Percentiles rank a stretch among this genome's conserved stretches.
Evolutionary conservation across 2,329 filamentous ascomycete genomes (phyloP).

Genomic region (Phaeosphaeriaceae sp.): DNA sequence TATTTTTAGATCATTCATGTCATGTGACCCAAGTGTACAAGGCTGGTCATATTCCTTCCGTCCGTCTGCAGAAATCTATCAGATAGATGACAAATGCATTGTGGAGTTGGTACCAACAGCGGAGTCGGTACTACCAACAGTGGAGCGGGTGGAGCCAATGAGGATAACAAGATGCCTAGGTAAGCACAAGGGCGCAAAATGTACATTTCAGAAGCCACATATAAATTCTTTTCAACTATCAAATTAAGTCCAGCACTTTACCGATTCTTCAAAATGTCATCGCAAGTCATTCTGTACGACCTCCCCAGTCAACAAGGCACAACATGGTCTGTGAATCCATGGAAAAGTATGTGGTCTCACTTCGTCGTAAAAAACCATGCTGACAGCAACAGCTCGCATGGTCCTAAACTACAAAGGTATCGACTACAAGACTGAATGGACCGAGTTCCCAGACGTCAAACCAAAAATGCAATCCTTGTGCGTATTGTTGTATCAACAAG

Average conservation of each 20-base stretch:
- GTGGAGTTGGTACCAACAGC: no score
- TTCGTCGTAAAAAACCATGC: neutral
- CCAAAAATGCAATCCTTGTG: constrained; percentile 63
- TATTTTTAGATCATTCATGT: no score
- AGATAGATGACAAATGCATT: no score
- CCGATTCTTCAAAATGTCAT: constrained; percentile 23
- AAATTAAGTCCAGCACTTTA: neutral
- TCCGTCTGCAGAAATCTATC: no score
- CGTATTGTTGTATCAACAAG: constrained; percentile 31
- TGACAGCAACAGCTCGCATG: constrained; percentile 61
- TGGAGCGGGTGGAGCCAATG: no score
- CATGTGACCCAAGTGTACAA: no score
- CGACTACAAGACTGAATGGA: constrained; percentile 72
- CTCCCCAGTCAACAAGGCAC: constrained; percentile 61
- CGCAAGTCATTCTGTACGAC: constrained; percentile 65
- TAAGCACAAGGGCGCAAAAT: neutral
- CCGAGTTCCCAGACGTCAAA: constrained; percentile 71
- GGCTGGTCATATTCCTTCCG: no score
- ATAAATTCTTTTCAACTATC: neutral
- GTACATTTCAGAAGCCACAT: neutral
- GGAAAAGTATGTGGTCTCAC: constrained; percentile 64
- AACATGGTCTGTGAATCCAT: constrained; percentile 72
- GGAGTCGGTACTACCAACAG: no score
- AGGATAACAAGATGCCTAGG: no score
- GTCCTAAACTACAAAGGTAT: constrained; percentile 71